Base-by-base conservation (phyloP, 2,329 filamentous ascomycete species). In the Epichloe glyceriae region DNA sequence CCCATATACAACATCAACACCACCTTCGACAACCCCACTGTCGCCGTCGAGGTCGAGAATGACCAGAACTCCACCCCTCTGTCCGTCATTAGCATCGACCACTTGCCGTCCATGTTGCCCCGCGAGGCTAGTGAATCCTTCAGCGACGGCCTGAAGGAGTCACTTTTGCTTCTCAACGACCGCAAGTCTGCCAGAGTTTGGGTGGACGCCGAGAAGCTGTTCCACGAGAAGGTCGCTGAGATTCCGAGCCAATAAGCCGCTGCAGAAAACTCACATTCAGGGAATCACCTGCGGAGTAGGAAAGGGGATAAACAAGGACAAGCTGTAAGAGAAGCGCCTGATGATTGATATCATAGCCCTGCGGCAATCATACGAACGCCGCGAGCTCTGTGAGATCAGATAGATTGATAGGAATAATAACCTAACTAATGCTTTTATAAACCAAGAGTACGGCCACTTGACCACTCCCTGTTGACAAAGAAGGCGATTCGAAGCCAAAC, bases 11-110 rank as follows among this genome's bases (percentile, higher is more conserved):
- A 76, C 57, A 80, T 86, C 64, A 86, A 87, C 67, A 95, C 86
- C 46, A 93, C 88, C 20, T 96, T 96, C 64, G 80, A 82, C 64
- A 82, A 86, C 64, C 91, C 90, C n/a, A 95, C 88, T 1, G 83
- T 95, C 0, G 77, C 82, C 1, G 85, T 93, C 22, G 72, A 80
- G 35, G 67, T 80, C 75, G 56, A 79, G 71, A 61, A 74, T 67
- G 64, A 72, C 50, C 49, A 77, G 80, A 0, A 76, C 78, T 38
- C 44, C 7, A 70, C 95, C 51, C 47, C 47, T 19, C 20, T 49
- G 19, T 83, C 79, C 46, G 86, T 96, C 58, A 95, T 96, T 68
- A 85, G 82, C 65, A 93, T 94, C 61, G 87, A 94, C 67, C 88
- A 94, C 64, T 75, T 94, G 49, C 88, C 88, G 4, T 85, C 82